phyloP scores from a whole-genome alignment of 805 yeast species.

The Sugiyamaella chiloensis region DNA sequence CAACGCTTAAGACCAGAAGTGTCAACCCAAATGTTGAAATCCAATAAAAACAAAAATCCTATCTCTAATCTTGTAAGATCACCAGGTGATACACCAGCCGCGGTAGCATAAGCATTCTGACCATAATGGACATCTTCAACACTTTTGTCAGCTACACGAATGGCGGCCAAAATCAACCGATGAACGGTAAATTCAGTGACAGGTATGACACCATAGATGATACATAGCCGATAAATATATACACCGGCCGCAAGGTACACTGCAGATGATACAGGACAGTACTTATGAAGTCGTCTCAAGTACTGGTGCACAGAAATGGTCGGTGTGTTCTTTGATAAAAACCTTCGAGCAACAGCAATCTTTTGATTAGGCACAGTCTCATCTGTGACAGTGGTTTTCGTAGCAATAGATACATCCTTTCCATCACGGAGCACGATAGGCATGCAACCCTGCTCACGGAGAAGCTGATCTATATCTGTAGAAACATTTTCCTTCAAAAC shows the following conservation, averaged over 20 bases:
- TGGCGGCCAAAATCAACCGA: slow-evolving; percentile 43
- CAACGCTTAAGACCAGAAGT: slow-evolving; percentile 33
- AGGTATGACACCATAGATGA: slow-evolving; percentile 31
- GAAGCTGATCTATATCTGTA: not conserved
- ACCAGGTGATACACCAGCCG: slow-evolving; percentile 42
- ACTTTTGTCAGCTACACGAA: slow-evolving; percentile 46
- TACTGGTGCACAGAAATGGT: slow-evolving; percentile 32
- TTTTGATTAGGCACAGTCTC: slow-evolving; percentile 14
- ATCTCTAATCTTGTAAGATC: slow-evolving; percentile 51
- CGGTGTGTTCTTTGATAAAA: slow-evolving; percentile 33
- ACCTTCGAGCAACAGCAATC: slow-evolving; percentile 28
- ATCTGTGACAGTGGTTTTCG: not conserved
- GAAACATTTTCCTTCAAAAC: slow-evolving; percentile 4
- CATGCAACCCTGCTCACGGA: not conserved
- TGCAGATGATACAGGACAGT: slow-evolving; percentile 38
- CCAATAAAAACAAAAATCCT: slow-evolving; percentile 46
- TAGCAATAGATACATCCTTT: not conserved
- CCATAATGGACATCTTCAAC: slow-evolving; percentile 47
- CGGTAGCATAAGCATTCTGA: slow-evolving; percentile 46
- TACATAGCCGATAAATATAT: slow-evolving; percentile 34
- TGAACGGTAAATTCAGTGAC: slow-evolving; percentile 39
- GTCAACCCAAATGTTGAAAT: slow-evolving; percentile 49
- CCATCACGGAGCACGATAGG: not conserved
- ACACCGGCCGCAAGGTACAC: slow-evolving; percentile 38
- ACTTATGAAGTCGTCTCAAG: slow-evolving; percentile 36